These are phyloP conservation scores for Mycothermus thermophilus DNA, from an alignment of 495 filamentous ascomycete species.

Conservation along the genomic window DNA sequence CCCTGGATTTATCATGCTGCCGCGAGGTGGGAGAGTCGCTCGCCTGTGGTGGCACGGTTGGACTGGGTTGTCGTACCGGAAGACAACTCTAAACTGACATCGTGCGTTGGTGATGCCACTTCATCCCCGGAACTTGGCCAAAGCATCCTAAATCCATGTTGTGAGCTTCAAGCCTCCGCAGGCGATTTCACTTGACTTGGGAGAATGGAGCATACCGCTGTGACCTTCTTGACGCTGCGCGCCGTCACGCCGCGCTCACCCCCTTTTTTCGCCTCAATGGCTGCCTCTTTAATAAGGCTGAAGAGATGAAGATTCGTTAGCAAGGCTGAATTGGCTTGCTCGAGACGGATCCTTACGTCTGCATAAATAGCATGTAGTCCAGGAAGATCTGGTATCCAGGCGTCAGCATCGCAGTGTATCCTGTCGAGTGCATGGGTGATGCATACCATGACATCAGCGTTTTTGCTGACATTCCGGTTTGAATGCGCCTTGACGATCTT, in stretches of 20 bases:
- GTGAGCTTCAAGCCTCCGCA: no score
- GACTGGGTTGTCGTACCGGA: no score
- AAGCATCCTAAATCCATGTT: slow-evolving; percentile 39
- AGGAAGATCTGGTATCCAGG: slow-evolving; percentile 53
- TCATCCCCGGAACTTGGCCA: slow-evolving; percentile 70
- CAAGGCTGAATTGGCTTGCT: background rate
- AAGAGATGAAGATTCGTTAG: slow-evolving; percentile 5
- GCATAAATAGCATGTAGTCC: slow-evolving; percentile 81
- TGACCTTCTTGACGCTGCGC: slow-evolving; percentile 61
- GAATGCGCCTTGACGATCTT: slow-evolving; percentile 84
- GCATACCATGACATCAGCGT: slow-evolving; percentile 70
- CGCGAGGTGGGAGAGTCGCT: no score
- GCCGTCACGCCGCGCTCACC: slow-evolving; percentile 62
- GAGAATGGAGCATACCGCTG: slow-evolving; percentile 52
- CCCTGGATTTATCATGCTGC: no score
- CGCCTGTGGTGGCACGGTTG: no score
- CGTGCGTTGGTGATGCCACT: no score
- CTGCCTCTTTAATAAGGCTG: slow-evolving; percentile 75
- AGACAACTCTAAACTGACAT: no score
- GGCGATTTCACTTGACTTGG: no score
- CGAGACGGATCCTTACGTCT: slow-evolving; percentile 46
- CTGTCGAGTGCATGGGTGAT: slow-evolving; percentile 1
- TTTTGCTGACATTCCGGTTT: slow-evolving; percentile 64
- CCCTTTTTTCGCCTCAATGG: slow-evolving; percentile 57
- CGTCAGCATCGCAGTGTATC: slow-evolving; percentile 8